Percentiles rank a stretch among this genome's conserved stretches.
Conservation (phyloP, 495 filamentous ascomycete species). For the Penicillium argentinense region DNA sequence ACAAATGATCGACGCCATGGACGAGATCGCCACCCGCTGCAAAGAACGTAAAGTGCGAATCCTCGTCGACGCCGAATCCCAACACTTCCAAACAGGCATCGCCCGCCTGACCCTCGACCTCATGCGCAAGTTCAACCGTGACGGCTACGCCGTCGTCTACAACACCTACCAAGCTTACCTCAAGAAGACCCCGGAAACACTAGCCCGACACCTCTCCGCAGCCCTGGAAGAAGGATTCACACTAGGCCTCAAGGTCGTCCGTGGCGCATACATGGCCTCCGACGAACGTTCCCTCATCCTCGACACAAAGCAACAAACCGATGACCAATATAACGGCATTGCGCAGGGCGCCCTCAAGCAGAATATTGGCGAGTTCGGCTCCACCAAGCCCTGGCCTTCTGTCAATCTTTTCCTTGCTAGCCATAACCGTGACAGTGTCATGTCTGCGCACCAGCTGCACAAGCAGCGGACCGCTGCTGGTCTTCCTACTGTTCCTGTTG, state of each 20-base stretch:
- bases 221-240: conserved; percentile 67
- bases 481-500: conserved; percentile 36
- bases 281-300: conserved; percentile 75
- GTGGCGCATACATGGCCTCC: conserved; percentile 80
- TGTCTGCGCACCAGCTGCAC: conserved; percentile 33
- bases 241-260: conserved; percentile 82
- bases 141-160: conserved; percentile 59
- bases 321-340: conserved; percentile 56
- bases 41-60: conserved; percentile 62
- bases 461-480: conserved; percentile 27
- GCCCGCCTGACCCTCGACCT: conserved; percentile 71
- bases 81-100: conserved; percentile 72
- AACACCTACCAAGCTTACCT: conserved; percentile 83
- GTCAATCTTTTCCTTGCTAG: conserved; percentile 44
- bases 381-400: conserved; percentile 35
- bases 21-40: conserved; percentile 35
- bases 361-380: conserved; percentile 45
- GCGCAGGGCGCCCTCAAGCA: conserved; percentile 43
- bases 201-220: conserved; percentile 60
- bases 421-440: conserved; percentile 39
- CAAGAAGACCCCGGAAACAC: conserved; percentile 58
- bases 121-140: conserved; percentile 72
- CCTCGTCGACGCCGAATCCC: conserved; percentile 84
- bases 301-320: conserved; percentile 76
- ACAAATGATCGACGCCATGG: conserved; percentile 39